Evolutionary conservation across 2,329 filamentous ascomycete genomes (phyloP), one percentile per base, ranked within the genome.

Genomic region (Monilinia fructigena): DNA sequence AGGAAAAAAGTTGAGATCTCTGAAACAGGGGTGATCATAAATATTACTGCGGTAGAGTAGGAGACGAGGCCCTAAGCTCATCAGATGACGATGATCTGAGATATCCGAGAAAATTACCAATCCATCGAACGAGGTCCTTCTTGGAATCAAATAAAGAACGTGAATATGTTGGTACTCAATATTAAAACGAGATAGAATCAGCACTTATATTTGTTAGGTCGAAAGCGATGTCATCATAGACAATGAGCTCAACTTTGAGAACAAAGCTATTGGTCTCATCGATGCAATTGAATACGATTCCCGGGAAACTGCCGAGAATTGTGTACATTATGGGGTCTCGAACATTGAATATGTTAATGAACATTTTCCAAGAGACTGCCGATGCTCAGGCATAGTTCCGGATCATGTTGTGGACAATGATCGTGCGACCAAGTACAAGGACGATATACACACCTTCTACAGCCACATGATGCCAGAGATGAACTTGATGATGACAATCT

Each of bases 211-310:
- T 23, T 6, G 14, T 20, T 54, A 61, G 63, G 2, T 66, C 4
- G 20, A 60, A 11, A 53, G 55, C 20, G 47, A 66, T 26, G 12
- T 66, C 38, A 66, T 66, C 6, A 54, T 66, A 23, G 55, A 61
- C 5, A 54, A 12, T 11, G 7, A 59, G n/a, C 11, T 18, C 1
- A 20, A 31, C 2, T 35, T 2, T n/a, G 47, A 55, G 4, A 23
- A 61, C 4, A 66, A 47, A 55, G 26, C 38, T 14, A 48, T 66
- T 26, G 63, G 63, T 31, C 12, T 53, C 18, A 61, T 66, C 12
- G 26, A 47, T 3, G 12, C 23, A 35, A 53, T 66, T 23, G 35
- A 66, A 2, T 31, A 28, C 6, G 63, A 61, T 45, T 18, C 26
- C 14, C 18, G 45, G 10, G 54, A 65, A 48, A 40, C 31, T 3